phyloP scores from a whole-genome alignment of 495 filamentous ascomycete genomes.

The Talaromyces thailandensis region DNA sequence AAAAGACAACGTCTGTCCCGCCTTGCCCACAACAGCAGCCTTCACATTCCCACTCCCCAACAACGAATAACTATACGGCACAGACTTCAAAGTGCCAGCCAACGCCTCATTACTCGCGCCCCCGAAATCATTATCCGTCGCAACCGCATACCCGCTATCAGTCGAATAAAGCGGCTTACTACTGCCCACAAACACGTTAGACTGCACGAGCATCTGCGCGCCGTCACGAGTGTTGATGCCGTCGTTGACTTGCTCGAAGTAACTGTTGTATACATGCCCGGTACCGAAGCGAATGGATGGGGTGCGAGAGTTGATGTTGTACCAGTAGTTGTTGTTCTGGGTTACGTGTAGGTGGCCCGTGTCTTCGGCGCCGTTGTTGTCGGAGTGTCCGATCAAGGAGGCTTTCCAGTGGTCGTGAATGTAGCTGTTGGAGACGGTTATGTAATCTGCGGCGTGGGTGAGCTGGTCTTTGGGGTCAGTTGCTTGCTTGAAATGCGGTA shows the following conservation, averaged over 20 bases:
- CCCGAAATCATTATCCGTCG: background rate
- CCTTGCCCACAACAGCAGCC: too few species aligned
- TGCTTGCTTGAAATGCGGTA: too few species aligned
- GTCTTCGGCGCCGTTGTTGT: slow-evolving; percentile 34
- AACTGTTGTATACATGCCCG: background rate
- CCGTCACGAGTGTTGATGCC: background rate
- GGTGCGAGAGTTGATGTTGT: slow-evolving; percentile 50
- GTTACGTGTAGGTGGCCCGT: slow-evolving; percentile 50
- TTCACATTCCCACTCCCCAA: background rate
- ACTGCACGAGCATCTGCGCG: background rate
- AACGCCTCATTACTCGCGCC: background rate
- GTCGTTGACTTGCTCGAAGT: background rate
- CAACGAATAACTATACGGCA: background rate
- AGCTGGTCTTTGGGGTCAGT: slow-evolving; percentile 10
- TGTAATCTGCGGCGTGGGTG: slow-evolving; percentile 39
- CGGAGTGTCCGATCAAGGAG: slow-evolving; percentile 50
- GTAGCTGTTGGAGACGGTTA: slow-evolving; percentile 42
- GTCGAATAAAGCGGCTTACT: background rate
- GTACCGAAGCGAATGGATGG: slow-evolving; percentile 39
- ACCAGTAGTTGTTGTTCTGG: slow-evolving; percentile 55
- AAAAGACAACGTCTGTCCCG: background rate
- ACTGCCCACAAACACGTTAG: background rate
- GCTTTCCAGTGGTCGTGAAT: slow-evolving; percentile 59
- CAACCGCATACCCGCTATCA: background rate
- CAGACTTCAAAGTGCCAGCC: background rate